These are phyloP conservation scores for Sporisorium iseilematis-ciliati DNA, from an alignment of 1,284 basidiomycete genomes.

Conservation along the genomic window DNA sequence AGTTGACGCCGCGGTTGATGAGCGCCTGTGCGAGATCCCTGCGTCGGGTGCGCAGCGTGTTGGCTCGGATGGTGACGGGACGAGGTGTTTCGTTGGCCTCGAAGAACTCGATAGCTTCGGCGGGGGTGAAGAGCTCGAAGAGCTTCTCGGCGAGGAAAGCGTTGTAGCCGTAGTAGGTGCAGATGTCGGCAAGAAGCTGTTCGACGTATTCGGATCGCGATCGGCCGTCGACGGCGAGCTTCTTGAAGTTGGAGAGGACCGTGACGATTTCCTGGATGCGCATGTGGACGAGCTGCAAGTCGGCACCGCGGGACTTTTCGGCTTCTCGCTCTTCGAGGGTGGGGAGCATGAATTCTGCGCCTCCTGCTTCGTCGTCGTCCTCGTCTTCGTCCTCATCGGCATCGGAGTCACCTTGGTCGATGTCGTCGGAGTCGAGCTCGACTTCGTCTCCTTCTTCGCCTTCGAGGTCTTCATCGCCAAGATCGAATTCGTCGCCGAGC, in stretches of 20 bases:
- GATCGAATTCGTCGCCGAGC: conserved; percentile 55
- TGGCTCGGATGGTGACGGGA: conserved; percentile 97
- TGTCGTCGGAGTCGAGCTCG: conserved; percentile 27
- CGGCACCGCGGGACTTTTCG: conserved; percentile 74
- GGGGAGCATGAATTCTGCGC: conserved; percentile 79
- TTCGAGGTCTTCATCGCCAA: conserved; percentile 32
- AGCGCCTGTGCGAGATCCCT: conserved; percentile 94
- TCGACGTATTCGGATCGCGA: conserved; percentile 85
- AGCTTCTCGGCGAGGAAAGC: conserved; percentile 93
- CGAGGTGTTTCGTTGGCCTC: conserved; percentile 96
- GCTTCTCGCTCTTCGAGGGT: conserved; percentile 84
- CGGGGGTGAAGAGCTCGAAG: conserved; percentile 90
- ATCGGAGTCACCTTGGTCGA: conserved; percentile 18
- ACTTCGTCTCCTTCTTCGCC: conserved; percentile 51
- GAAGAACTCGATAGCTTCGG: conserved; percentile 94
- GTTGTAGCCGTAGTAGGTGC: conserved; percentile 94
- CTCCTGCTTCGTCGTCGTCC: conserved; percentile 68
- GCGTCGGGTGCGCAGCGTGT: conserved; percentile 92
- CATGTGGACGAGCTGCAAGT: conserved; percentile 85
- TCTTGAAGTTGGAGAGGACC: conserved; percentile 73
- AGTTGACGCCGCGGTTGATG: conserved; percentile 92
- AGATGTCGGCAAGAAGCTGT: conserved; percentile 80
- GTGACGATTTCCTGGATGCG: conserved; percentile 89
- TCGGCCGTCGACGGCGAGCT: conserved; percentile 74
- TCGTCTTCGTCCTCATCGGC: conserved; percentile 71